These are phyloP conservation scores for Pichia sp. DNA, from an alignment of 1,139 yeast species.

Conservation along the genomic window DNA sequence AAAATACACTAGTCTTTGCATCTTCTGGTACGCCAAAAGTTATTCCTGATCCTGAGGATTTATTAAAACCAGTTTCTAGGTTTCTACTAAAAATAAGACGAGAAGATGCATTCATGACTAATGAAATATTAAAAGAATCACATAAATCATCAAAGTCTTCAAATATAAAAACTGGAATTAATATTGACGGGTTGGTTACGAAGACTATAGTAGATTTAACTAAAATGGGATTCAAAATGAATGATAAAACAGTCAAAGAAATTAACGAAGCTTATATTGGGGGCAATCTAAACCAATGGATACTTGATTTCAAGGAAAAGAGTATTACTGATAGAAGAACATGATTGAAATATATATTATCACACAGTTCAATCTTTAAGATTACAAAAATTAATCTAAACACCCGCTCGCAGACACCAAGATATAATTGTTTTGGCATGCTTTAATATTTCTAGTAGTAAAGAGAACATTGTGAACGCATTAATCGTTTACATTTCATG, in stretches of 20 bases:
- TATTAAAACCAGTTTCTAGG: constrained; percentile 20
- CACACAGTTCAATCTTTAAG: no score
- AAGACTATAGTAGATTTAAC: constrained; percentile 18
- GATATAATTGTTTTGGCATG: no score
- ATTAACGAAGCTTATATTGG: constrained; percentile 31
- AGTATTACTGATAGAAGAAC: constrained; percentile 31
- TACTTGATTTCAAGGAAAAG: constrained; percentile 34
- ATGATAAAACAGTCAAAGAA: constrained; percentile 24
- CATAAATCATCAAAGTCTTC: not conserved
- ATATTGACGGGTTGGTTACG: not conserved
- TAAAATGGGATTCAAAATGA: constrained; percentile 30
- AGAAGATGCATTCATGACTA: constrained; percentile 21
- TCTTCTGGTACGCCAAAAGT: constrained; percentile 19
- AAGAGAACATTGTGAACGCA: no score
- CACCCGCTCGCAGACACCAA: no score
- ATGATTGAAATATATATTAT: not conserved
- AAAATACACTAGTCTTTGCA: constrained; percentile 16
- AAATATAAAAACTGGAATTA: constrained; percentile 8
- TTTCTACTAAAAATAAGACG: constrained; percentile 30
- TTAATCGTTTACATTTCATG: no score
- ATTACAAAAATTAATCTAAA: no score
- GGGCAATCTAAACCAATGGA: constrained; percentile 37
- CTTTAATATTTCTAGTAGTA: no score
- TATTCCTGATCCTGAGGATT: constrained; percentile 25
- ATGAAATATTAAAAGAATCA: constrained; percentile 6